phyloP scores from a whole-genome alignment of 148 eudicot genomes.

The Pharnaceum exiguum region DNA sequence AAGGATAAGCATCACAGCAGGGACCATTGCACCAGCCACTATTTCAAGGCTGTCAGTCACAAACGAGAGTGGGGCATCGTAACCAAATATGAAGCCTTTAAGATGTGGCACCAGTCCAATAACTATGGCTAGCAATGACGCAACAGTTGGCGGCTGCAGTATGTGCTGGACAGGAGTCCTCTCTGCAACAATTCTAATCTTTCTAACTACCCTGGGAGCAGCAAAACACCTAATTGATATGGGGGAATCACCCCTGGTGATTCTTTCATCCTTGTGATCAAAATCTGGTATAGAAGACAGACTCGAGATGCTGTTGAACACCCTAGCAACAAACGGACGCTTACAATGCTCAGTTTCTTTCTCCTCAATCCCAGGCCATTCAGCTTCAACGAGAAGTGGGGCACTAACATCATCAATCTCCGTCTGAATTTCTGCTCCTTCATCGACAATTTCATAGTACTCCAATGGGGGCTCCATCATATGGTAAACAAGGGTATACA shows the following conservation, averaged over 20 bases:
- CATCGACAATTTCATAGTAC: conserved; percentile 57
- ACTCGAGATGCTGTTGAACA: conserved; percentile 38
- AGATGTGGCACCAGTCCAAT: conserved; percentile 55
- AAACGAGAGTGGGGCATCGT: conserved; percentile 50
- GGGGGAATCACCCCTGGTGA: conserved; percentile 20
- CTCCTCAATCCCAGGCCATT: conserved; percentile 65
- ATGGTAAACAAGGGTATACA: conserved; percentile 65
- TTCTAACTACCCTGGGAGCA: conserved; percentile 45
- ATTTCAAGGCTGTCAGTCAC: conserved; percentile 60
- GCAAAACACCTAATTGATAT: conserved; percentile 44
- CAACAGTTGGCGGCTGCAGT: conserved; percentile 67
- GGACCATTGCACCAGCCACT: conserved; percentile 59
- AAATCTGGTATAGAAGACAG: conserved; percentile 28
- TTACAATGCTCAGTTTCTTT: conserved; percentile 50
- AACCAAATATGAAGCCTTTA: conserved; percentile 38
- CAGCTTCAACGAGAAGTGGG: conserved; percentile 60
- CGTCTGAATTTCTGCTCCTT: conserved; percentile 23
- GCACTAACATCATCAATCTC: conserved; percentile 22
- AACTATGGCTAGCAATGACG: conserved; percentile 51
- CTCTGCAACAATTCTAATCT: conserved; percentile 55
- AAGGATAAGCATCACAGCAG: conserved; percentile 69
- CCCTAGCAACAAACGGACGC: conserved; percentile 46
- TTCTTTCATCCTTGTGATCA: conserved; percentile 20
- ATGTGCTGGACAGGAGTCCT: conserved; percentile 57
- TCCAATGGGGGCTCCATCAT: conserved; percentile 75